phyloP scores from a whole-genome alignment of 2,329 filamentous ascomycete genomes.

The Calonectria hawksworthii region DNA sequence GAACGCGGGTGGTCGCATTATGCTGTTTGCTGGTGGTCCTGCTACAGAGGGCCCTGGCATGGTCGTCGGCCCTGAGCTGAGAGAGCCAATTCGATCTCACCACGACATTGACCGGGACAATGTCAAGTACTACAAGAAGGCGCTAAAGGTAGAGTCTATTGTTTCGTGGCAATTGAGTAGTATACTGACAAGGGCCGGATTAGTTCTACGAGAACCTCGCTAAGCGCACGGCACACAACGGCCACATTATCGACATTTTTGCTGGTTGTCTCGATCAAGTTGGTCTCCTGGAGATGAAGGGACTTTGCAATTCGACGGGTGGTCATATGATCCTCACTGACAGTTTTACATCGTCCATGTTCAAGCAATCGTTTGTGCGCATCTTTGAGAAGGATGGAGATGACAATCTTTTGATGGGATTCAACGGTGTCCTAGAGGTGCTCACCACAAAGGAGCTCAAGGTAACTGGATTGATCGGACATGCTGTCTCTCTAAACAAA shows the following conservation, averaged over 20 bases:
- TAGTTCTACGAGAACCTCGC: slow-evolving; percentile 96
- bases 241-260: slow-evolving; percentile 97
- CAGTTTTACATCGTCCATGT: slow-evolving; percentile 99
- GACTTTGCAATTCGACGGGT: slow-evolving; percentile 93
- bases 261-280: slow-evolving; percentile 98
- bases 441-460: slow-evolving; percentile 98
- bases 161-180: neutral
- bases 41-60: slow-evolving; percentile 97
- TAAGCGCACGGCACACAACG: slow-evolving; percentile 95
- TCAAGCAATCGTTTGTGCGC: slow-evolving; percentile 97
- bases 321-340: slow-evolving; percentile 99
- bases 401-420: slow-evolving; percentile 96
- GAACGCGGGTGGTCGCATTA: slow-evolving; percentile 94
- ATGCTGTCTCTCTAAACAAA: slow-evolving; percentile 97
- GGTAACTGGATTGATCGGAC: slow-evolving; percentile 96
- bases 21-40: slow-evolving; percentile 96
- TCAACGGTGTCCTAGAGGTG: slow-evolving; percentile 96
- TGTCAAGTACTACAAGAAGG: slow-evolving; percentile 99
- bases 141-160: slow-evolving; percentile 78
- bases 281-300: slow-evolving; percentile 97
- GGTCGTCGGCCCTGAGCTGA: slow-evolving; percentile 95
- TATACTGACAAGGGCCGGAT: slow-evolving; percentile 42
- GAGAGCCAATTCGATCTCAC: slow-evolving; percentile 97
- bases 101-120: slow-evolving; percentile 99
- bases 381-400: slow-evolving; percentile 97